Percentiles rank a stretch among this genome's conserved stretches.
phyloP scores from a whole-genome alignment of 176 grass and related monocot genomes.

The Elaeis guineensis region DNA sequence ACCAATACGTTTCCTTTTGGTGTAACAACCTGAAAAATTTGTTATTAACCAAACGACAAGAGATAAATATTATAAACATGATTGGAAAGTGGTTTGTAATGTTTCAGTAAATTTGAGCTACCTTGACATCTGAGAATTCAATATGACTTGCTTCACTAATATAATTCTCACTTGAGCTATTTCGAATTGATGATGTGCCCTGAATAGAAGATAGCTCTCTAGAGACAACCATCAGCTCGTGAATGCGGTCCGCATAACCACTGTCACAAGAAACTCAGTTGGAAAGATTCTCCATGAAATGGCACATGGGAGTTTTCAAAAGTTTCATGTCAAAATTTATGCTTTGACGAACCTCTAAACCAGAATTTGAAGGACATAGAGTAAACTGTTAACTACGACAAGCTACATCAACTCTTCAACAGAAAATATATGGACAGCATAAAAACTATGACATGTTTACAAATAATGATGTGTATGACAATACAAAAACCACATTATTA shows the following conservation, averaged over 20 bases:
- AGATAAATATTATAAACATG: conserved; percentile 7
- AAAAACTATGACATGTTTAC: too few species aligned
- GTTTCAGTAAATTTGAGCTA: conserved; percentile 27
- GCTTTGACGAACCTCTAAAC: too few species aligned
- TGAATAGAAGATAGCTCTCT: conserved; percentile 49
- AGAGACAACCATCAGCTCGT: conserved; percentile 77
- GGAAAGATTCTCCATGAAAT: neutral
- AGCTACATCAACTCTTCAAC: too few species aligned
- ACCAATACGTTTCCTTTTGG: conserved; percentile 85
- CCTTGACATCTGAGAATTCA: conserved; percentile 89
- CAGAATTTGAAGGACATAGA: too few species aligned
- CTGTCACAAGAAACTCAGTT: conserved; percentile 34
- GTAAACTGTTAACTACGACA: too few species aligned
- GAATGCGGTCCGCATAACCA: conserved; percentile 95
- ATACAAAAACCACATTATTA: too few species aligned
- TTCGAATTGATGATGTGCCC: conserved; percentile 47
- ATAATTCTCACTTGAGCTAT: conserved; percentile 58
- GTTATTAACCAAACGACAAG: conserved; percentile 22
- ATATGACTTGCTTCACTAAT: conserved; percentile 90
- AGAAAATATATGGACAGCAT: too few species aligned
- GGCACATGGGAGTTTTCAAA: neutral
- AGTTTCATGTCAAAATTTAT: neutral
- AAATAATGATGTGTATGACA: too few species aligned
- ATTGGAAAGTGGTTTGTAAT: conserved; percentile 3
- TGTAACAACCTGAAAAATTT: conserved; percentile 81